Evolutionary conservation across 805 yeast genomes (phyloP).

Genomic region (Pichia nanzhaoensis): DNA sequence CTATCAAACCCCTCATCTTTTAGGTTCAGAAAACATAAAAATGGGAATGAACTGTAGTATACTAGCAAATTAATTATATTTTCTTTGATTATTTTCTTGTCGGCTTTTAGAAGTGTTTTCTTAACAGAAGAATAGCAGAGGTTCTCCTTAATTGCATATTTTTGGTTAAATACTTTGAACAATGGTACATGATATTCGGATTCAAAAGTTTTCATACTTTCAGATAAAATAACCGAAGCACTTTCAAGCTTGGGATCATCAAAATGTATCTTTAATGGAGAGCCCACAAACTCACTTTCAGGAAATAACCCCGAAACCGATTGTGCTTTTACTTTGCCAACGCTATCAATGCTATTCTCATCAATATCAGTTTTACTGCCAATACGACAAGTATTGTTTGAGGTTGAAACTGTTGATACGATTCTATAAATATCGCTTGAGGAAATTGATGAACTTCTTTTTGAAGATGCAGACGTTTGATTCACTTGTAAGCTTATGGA

Average conservation of each 20-base stretch:
- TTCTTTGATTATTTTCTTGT: constrained; percentile 5
- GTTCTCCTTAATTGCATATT: background rate
- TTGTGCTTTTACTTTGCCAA: background rate
- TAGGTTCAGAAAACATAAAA: constrained; percentile 23
- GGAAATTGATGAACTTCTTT: constrained; percentile 4
- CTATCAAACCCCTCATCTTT: background rate
- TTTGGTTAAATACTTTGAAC: constrained; percentile 1
- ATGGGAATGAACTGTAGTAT: constrained; percentile 31
- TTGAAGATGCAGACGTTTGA: background rate
- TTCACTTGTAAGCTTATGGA: background rate
- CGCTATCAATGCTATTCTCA: background rate
- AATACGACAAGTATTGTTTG: too few species aligned
- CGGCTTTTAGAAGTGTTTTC: background rate
- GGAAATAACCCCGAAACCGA: too few species aligned
- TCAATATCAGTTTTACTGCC: too few species aligned
- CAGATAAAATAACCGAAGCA: constrained; percentile 3
- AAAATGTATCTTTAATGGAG: constrained; percentile 2
- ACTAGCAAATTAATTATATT: constrained; percentile 26
- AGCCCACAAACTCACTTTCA: background rate
- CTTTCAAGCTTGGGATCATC: constrained; percentile 7
- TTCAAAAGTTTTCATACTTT: constrained; percentile 3
- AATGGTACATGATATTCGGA: constrained; percentile 5
- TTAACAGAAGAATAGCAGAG: background rate
- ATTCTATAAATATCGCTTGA: background rate
- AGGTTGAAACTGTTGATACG: background rate